Conservation (phyloP, 805 yeast genomes). For the Pichia membranifaciens region DNA sequence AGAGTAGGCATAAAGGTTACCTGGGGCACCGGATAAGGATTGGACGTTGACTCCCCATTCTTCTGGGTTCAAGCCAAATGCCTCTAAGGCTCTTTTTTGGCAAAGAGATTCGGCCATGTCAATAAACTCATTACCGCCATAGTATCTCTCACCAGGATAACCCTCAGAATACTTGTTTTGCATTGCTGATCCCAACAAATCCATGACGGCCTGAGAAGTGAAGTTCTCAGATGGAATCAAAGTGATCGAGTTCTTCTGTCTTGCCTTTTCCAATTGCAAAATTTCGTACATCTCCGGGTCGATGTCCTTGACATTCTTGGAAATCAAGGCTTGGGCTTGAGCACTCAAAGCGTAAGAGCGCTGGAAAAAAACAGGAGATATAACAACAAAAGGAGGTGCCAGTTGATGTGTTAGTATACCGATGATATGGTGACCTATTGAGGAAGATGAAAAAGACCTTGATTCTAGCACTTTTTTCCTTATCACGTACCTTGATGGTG, state of each 20-base stretch:
- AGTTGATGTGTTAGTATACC: no score
- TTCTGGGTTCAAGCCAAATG: slow-evolving; percentile 67
- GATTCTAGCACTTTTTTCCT: no score
- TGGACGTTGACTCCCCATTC: slow-evolving; percentile 98
- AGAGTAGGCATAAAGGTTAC: slow-evolving; percentile 87
- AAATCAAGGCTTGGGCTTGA: slow-evolving; percentile 47
- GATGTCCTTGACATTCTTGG: slow-evolving; percentile 56
- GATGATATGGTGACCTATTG: no score
- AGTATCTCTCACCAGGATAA: slow-evolving; percentile 95
- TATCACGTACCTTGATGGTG: slow-evolving; percentile 5
- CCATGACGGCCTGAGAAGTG: slow-evolving; percentile 93
- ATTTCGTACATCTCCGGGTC: slow-evolving; percentile 86
- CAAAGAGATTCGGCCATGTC: slow-evolving; percentile 87
- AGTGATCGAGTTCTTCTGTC: slow-evolving; percentile 90
- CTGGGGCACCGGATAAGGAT: slow-evolving; percentile 93
- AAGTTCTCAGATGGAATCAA: slow-evolving; percentile 94
- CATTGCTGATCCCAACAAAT: slow-evolving; percentile 92
- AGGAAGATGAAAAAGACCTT: no score
- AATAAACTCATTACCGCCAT: slow-evolving; percentile 95
- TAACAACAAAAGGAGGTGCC: no score
- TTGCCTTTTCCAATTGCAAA: slow-evolving; percentile 64
- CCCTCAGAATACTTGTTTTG: slow-evolving; percentile 98
- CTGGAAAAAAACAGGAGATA: slow-evolving; percentile 2
- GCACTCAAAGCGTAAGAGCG: slow-evolving; percentile 43
- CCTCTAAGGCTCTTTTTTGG: slow-evolving; percentile 84